These are phyloP conservation scores for Rutidosis leptorrhynchoides DNA, from an alignment of 129 eudicot genomes.

Conservation along the genomic window DNA sequence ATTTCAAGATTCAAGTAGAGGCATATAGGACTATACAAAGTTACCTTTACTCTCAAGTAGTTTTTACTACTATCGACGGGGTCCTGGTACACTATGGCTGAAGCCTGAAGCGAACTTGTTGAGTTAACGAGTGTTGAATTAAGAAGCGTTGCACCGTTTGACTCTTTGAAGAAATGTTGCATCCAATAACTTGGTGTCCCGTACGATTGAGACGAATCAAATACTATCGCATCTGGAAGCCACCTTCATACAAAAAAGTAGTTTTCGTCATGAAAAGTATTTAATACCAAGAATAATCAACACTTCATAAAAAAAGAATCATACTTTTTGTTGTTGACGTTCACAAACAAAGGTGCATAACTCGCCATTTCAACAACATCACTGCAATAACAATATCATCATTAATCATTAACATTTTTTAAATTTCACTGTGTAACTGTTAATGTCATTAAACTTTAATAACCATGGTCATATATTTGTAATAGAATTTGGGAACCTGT, in stretches of 20 bases:
- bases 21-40: constrained; percentile 1
- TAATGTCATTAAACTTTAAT: neutral
- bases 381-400: constrained; percentile 37
- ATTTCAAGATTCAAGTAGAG: neutral
- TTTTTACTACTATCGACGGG: constrained; percentile 31
- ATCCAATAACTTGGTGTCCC: constrained; percentile 98
- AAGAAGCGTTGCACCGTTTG: constrained; percentile 77
- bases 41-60: constrained; percentile 77
- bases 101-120: constrained; percentile 53
- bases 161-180: constrained; percentile 71
- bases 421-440: neutral
- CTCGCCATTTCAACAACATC: constrained; percentile 92
- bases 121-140: constrained; percentile 43
- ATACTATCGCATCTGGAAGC: constrained; percentile 86
- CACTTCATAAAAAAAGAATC: neutral
- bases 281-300: constrained; percentile 1
- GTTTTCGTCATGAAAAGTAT: neutral
- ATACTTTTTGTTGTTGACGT: constrained; percentile 56
- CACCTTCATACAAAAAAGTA: constrained; percentile 44
- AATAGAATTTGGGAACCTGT: constrained; percentile 46
- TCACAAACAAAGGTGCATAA: constrained; percentile 86
- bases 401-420: neutral
- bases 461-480: neutral
- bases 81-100: constrained; percentile 69
- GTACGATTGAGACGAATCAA: constrained; percentile 59